phyloP scores from a whole-genome alignment of 2,329 filamentous ascomycete genomes.

The Ophiostoma tasmaniense region DNA sequence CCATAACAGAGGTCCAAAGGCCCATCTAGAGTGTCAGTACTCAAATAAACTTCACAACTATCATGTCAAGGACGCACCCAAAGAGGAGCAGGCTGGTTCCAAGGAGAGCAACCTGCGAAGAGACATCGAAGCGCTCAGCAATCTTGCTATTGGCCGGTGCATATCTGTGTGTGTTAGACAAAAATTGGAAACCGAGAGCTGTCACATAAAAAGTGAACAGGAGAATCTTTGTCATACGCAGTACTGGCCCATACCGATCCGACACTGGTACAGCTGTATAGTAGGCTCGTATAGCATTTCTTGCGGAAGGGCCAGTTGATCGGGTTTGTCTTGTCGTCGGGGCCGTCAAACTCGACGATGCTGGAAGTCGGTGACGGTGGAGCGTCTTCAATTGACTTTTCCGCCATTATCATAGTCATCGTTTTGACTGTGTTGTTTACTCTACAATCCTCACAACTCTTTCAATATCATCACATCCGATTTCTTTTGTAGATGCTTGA shows the following conservation, averaged over 20 bases:
- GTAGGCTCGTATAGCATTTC: slow-evolving; percentile 9
- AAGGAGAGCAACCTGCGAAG: slow-evolving; percentile 9
- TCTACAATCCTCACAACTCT: background rate
- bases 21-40: background rate
- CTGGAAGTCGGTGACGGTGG: background rate
- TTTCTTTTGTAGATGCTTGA: background rate
- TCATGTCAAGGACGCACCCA: background rate
- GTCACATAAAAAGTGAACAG: background rate
- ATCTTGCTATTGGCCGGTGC: slow-evolving; percentile 10
- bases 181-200: no score
- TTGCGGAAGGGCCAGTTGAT: slow-evolving; percentile 13
- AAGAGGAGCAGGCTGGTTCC: slow-evolving; percentile 12
- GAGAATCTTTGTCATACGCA: slow-evolving; percentile 3
- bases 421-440: no score
- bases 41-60: background rate
- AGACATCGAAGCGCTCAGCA: slow-evolving; percentile 8
- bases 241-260: slow-evolving; percentile 14
- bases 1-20: background rate
- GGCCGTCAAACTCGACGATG: slow-evolving; percentile 7
- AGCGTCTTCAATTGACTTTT: background rate
- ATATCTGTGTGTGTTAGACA: background rate
- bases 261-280: slow-evolving; percentile 12
- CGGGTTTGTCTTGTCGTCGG: slow-evolving; percentile 7
- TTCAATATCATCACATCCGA: background rate
- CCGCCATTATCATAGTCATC: background rate